These are phyloP conservation scores for Leccinellum albellum DNA, from an alignment of 768 basidiomycete genomes.

Conservation along the genomic window DNA sequence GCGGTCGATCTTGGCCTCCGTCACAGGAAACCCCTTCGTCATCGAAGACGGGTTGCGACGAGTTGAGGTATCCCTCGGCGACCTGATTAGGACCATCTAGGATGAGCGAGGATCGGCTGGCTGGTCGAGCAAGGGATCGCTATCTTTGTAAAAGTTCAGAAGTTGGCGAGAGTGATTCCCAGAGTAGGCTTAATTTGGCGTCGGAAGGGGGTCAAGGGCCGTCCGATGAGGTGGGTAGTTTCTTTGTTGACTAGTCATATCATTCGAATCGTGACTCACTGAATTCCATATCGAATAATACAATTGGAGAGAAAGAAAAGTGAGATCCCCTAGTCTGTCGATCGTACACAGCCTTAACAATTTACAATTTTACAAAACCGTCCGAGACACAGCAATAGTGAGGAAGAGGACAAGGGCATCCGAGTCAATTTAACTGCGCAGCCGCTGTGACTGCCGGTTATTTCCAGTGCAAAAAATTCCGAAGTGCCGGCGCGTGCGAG, in stretches of 20 bases:
- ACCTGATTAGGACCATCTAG: constrained; percentile 43
- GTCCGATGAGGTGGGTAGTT: constrained; percentile 16
- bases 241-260: constrained; percentile 26
- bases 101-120: constrained; percentile 39
- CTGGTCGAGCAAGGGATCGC: constrained; percentile 31
- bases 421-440: constrained; percentile 9
- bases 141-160: constrained; percentile 37
- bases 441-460: constrained; percentile 13
- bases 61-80: constrained; percentile 39
- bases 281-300: neutral
- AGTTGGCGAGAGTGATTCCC: constrained; percentile 34
- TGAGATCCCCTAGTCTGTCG: neutral
- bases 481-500: constrained; percentile 26
- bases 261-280: neutral
- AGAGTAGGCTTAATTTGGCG: neutral
- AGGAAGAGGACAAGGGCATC: neutral
- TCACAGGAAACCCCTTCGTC: constrained; percentile 46
- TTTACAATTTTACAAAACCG: constrained; percentile 4
- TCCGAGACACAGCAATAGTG: neutral
- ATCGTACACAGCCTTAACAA: constrained; percentile 11
- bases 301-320: constrained; percentile 3
- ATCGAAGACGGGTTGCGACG: constrained; percentile 41
- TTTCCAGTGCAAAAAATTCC: constrained; percentile 39
- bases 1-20: constrained; percentile 17
- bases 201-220: neutral